Conservation (phyloP, 2,329 filamentous ascomycete genomes). For the Penicillium sp. region DNA sequence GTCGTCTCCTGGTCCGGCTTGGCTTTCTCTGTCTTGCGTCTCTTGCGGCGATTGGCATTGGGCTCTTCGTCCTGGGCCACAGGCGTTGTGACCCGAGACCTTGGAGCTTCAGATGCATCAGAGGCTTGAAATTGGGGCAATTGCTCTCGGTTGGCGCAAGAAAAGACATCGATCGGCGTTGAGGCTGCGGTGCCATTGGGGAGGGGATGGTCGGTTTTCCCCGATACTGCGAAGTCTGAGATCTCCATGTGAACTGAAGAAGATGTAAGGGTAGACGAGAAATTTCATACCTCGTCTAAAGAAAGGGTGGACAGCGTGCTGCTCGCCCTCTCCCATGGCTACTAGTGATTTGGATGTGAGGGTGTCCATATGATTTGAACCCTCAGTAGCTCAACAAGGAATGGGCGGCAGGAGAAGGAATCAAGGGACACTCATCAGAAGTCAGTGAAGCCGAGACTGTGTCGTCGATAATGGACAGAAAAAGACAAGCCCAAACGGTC, state of each 20-base stretch:
- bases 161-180: background rate
- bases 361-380: constrained; percentile 25
- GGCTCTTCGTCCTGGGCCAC: constrained; percentile 27
- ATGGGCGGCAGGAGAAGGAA: background rate
- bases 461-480: background rate
- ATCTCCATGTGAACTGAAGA: background rate
- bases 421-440: constrained; percentile 3
- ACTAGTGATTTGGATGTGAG: constrained; percentile 24
- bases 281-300: constrained; percentile 37
- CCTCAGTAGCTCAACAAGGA: constrained; percentile 20
- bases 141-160: background rate
- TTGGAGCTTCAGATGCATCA: background rate
- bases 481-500: background rate
- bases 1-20: constrained; percentile 3
- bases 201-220: constrained; percentile 4
- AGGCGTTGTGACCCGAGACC: background rate
- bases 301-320: constrained; percentile 40
- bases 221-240: constrained; percentile 18
- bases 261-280: background rate
- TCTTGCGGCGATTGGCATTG: constrained; percentile 34
- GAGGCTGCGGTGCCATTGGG: background rate
- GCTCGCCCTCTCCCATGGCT: constrained; percentile 40
- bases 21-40: constrained; percentile 29
- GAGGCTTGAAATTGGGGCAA: background rate
- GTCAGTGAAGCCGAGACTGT: background rate